A percentile compares a stretch with the other conserved stretches of the same genome.
phyloP scores from a whole-genome alignment of 192 early-diverging fungal species.

The Dissophora globulifera region DNA sequence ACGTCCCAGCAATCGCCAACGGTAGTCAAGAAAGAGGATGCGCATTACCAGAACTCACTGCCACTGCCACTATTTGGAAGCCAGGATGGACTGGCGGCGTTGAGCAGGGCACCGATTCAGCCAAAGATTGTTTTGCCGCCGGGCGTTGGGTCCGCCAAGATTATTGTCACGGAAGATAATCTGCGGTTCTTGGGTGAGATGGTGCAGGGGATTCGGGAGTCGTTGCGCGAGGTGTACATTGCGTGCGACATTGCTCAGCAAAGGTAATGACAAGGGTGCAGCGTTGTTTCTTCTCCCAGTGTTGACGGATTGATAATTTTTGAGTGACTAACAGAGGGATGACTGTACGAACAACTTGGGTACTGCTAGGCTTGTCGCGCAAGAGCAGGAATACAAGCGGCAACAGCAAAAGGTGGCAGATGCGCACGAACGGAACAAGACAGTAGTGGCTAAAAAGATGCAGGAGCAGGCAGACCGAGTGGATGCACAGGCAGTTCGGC shows the following conservation, averaged over 20 bases:
- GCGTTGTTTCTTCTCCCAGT: too few relatives aligned
- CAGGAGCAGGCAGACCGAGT: slow-evolving; percentile 55
- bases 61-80: slow-evolving; percentile 52
- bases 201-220: slow-evolving; percentile 46
- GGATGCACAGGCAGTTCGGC: slow-evolving; percentile 55
- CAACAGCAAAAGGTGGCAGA: slow-evolving; percentile 58
- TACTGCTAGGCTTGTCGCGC: slow-evolving; percentile 38
- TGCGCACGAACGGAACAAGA: slow-evolving; percentile 55
- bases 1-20: not conserved
- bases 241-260: slow-evolving; percentile 39
- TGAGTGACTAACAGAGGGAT: too few relatives aligned
- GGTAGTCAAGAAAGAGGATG: slow-evolving; percentile 1
- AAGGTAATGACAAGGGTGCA: slow-evolving; percentile 27
- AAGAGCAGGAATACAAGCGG: slow-evolving; percentile 52
- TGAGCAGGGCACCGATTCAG: slow-evolving; percentile 50
- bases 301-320: too few relatives aligned
- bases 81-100: slow-evolving; percentile 38
- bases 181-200: slow-evolving; percentile 52
- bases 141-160: slow-evolving; percentile 52
- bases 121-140: slow-evolving; percentile 57
- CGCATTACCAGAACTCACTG: slow-evolving; percentile 36
- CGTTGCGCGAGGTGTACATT: slow-evolving; percentile 49
- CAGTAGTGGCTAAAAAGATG: slow-evolving; percentile 50
- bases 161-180: slow-evolving; percentile 59
- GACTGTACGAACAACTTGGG: too few relatives aligned